These are phyloP conservation scores for Magnolia sinica DNA, from an alignment of 164 flowering plant species.

Conservation along the genomic window DNA sequence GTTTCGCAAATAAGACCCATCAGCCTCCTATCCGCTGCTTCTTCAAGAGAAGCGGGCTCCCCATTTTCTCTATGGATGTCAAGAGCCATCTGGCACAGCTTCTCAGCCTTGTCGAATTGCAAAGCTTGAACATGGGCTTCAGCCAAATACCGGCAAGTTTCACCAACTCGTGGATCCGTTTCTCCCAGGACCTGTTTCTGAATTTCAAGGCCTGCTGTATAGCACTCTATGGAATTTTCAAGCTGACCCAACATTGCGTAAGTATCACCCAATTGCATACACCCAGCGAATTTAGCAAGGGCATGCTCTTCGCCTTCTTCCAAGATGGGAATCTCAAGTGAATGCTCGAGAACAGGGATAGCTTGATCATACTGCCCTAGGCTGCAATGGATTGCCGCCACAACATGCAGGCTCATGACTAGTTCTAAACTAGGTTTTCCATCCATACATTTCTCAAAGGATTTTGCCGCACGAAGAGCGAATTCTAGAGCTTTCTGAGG, in stretches of 20 bases:
- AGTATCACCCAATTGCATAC: slow-evolving; percentile 97
- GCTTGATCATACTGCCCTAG: slow-evolving; percentile 74
- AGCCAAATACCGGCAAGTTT: slow-evolving; percentile 89
- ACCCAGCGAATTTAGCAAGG: slow-evolving; percentile 89
- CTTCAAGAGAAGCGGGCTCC: slow-evolving; percentile 72
- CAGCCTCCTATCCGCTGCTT: slow-evolving; percentile 90
- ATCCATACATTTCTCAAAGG: slow-evolving; percentile 66
- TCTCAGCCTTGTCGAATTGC: slow-evolving; percentile 88
- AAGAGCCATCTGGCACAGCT: slow-evolving; percentile 75
- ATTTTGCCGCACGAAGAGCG: slow-evolving; percentile 75
- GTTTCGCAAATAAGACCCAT: slow-evolving; percentile 95
- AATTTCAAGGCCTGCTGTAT: slow-evolving; percentile 62
- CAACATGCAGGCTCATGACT: slow-evolving; percentile 87
- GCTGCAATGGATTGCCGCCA: slow-evolving; percentile 80
- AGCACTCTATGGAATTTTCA: slow-evolving; percentile 68
- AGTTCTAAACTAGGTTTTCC: slow-evolving; percentile 79
- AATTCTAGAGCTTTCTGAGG: slow-evolving; percentile 67
- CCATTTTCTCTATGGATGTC: slow-evolving; percentile 78
- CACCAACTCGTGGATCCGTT: slow-evolving; percentile 82
- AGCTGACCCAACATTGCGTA: slow-evolving; percentile 88
- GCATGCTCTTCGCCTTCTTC: slow-evolving; percentile 86
- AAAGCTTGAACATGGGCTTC: slow-evolving; percentile 91
- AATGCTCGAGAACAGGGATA: slow-evolving; percentile 75
- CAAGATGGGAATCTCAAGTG: slow-evolving; percentile 67
- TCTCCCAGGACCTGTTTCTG: slow-evolving; percentile 79